These are phyloP conservation scores for Pseudonitzschia multistriata DNA, from an alignment of 108 stramenopile genomes.

Conservation along the genomic window DNA sequence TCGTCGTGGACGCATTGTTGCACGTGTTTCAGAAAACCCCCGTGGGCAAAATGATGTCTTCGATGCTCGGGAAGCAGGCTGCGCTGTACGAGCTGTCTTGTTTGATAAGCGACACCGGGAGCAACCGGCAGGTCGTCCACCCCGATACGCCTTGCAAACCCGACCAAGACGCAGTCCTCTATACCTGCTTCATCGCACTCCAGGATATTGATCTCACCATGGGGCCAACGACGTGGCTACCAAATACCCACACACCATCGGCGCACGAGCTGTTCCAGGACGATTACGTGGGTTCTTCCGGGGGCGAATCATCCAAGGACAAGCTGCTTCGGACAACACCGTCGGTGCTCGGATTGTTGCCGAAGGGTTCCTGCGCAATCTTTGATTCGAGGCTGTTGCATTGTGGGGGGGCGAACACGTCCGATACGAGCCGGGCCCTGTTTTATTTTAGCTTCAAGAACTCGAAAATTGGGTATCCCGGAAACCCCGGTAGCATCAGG, in stretches of 20 bases:
- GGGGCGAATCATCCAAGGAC: conserved; percentile 55
- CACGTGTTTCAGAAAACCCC: conserved; percentile 47
- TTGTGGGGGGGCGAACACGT: conserved; percentile 71
- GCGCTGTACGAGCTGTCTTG: conserved; percentile 68
- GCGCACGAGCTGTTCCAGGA: conserved; percentile 60
- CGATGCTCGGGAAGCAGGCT: conserved; percentile 51
- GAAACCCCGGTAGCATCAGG: conserved; percentile 79
- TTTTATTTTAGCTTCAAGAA: conserved; percentile 80
- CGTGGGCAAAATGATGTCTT: conserved; percentile 48
- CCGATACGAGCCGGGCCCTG: conserved; percentile 49
- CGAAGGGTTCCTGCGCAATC: conserved; percentile 72
- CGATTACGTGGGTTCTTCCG: conserved; percentile 8
- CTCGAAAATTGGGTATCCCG: conserved; percentile 56
- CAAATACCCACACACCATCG: conserved; percentile 54
- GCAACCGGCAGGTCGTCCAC: conserved; percentile 79
- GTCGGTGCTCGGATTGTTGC: conserved; percentile 57
- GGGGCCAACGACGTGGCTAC: conserved; percentile 84
- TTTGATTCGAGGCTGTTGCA: conserved; percentile 81
- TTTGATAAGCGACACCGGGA: conserved; percentile 71
- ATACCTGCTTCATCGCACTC: conserved; percentile 80
- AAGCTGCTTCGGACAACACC: conserved; percentile 45
- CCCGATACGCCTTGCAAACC: conserved; percentile 69
- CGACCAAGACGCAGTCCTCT: conserved; percentile 53
- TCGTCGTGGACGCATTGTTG: conserved; percentile 33
- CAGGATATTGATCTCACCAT: conserved; percentile 74